Percentiles rank a stretch among this genome's conserved stretches.
Conservation (phyloP, 2,329 filamentous ascomycete species). For the Fusarium keratoplasticum region DNA sequence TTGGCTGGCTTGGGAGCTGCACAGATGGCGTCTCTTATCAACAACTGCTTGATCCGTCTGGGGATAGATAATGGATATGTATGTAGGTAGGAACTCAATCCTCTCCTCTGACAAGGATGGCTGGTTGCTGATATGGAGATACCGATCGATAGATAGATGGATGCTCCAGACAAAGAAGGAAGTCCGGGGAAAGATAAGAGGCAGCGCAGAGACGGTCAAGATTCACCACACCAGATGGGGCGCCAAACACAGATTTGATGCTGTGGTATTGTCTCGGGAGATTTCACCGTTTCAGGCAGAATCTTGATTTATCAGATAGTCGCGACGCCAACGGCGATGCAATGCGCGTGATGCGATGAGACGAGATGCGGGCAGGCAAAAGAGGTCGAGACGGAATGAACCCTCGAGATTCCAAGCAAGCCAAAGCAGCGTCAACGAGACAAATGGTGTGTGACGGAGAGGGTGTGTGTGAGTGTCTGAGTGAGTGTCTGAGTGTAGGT, state of each 20-base stretch:
- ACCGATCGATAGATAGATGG: neutral
- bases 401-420: constrained; percentile 11
- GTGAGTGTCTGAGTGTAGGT: neutral
- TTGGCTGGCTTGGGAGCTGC: neutral
- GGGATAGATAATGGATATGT: neutral
- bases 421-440: neutral
- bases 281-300: constrained; percentile 1
- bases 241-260: constrained; percentile 1
- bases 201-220: constrained; percentile 3
- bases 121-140: neutral
- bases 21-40: neutral
- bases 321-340: constrained; percentile 8
- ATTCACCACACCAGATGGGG: constrained; percentile 21
- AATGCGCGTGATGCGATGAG: neutral
- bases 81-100: constrained; percentile 16
- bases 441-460: neutral
- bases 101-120: constrained; percentile 8
- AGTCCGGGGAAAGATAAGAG: constrained; percentile 23
- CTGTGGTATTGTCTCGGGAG: constrained; percentile 2
- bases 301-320: constrained; percentile 15
- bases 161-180: neutral
- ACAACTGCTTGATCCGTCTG: neutral
- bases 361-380: neutral
- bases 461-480: neutral
- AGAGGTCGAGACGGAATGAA: neutral